These are phyloP conservation scores for Pyracantha coccinea DNA, from an alignment of 331 rosid species.

Conservation along the genomic window DNA sequence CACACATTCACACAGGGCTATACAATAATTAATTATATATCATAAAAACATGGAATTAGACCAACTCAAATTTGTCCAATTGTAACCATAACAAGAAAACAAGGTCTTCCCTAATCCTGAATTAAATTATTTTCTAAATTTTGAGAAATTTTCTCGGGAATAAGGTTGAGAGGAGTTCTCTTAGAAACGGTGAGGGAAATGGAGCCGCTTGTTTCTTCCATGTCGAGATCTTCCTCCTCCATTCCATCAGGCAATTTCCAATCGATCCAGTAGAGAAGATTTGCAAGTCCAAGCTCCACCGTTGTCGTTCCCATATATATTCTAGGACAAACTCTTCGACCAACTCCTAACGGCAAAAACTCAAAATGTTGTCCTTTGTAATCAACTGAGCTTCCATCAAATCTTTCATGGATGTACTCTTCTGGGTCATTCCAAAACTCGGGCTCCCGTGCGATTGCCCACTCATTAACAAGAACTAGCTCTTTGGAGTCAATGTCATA, in stretches of 20 bases:
- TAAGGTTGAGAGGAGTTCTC: constrained; percentile 30
- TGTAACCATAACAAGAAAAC: too few relatives aligned
- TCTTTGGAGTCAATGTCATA: background rate
- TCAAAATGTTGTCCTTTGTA: background rate
- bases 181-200: constrained; percentile 23
- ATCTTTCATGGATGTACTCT: background rate
- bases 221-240: background rate
- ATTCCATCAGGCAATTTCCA: background rate
- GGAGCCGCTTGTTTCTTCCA: constrained; percentile 35
- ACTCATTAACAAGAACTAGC: background rate
- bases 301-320: background rate
- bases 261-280: background rate
- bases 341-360: background rate
- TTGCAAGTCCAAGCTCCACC: background rate
- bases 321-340: background rate
- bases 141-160: constrained; percentile 2
- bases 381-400: background rate
- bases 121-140: too few relatives aligned
- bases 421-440: background rate
- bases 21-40: too few relatives aligned
- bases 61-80: too few relatives aligned
- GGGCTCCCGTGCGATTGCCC: background rate
- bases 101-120: too few relatives aligned
- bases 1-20: too few relatives aligned
- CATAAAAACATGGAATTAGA: too few relatives aligned